Percentiles rank a stretch among this genome's conserved stretches.
These are phyloP conservation scores for Boletellus ananas DNA, from an alignment of 768 basidiomycete species.

Conservation along the genomic window DNA sequence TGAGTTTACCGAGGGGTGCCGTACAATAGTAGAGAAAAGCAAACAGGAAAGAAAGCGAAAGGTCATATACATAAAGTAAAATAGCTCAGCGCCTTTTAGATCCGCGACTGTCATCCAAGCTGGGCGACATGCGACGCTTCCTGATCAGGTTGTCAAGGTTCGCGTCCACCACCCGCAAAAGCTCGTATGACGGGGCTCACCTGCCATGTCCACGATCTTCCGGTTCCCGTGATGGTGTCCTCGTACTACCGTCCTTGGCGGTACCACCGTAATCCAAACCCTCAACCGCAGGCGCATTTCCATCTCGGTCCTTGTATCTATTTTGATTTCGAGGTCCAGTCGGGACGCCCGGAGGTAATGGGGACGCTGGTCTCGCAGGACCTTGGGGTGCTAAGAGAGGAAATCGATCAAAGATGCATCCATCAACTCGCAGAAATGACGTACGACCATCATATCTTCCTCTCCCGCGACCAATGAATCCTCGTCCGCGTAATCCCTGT, in stretches of 20 bases:
- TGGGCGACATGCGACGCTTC: conserved; percentile 73
- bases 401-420: conserved; percentile 1
- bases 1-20: conserved; percentile 11
- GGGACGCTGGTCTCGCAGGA: conserved; percentile 75
- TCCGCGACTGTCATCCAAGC: conserved; percentile 61
- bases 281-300: conserved; percentile 80
- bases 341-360: conserved; percentile 81
- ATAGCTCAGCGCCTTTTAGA: conserved; percentile 64
- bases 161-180: background rate
- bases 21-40: conserved; percentile 24
- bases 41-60: background rate
- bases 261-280: conserved; percentile 83
- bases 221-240: conserved; percentile 63
- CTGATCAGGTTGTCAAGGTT: conserved; percentile 32
- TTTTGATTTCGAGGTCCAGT: conserved; percentile 87
- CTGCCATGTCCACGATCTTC: conserved; percentile 63
- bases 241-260: conserved; percentile 38
- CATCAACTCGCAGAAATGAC: conserved; percentile 16
- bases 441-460: conserved; percentile 39
- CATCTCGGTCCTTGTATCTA: conserved; percentile 87
- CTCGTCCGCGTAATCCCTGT: conserved; percentile 42
- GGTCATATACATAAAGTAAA: conserved; percentile 25
- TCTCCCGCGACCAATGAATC: conserved; percentile 37
- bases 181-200: conserved; percentile 32
- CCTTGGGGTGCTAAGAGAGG: conserved; percentile 37